Evolutionary conservation across 306 rosid genomes (phyloP), one percentile per base, ranked within the genome.

Genomic region (Dryas octopetala): DNA sequence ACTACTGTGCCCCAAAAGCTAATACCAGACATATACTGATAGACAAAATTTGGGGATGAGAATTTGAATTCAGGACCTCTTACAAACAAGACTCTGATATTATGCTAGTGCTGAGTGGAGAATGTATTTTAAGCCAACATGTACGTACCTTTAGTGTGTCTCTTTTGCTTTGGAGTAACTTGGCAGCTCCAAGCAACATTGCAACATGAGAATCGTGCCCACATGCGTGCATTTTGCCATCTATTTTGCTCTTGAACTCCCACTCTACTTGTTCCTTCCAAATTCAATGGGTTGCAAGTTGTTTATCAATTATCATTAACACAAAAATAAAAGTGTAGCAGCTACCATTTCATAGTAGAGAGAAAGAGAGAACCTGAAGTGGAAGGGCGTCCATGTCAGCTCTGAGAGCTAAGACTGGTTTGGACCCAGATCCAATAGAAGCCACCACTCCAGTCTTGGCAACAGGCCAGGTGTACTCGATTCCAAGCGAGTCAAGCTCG

Each of bases 341-440:
- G 5, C 9, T 58, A 9, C 7, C 41, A 9, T 19, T 58, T 14
- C 72, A 48, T 67, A 13, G 23, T 7, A 8, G 38, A 7, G 11
- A 46, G 26, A 60, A 28, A 38, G 61, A 50, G 6, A 0, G 55
- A 47, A 78, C 77, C 82, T 77, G 82, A 32, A 85, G 45, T 50
- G 85, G 85, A 48, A 81, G 85, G 28, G 82, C 89, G 73, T 82
- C 89, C 89, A 82, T 85, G 75, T 82, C 86, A 11, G 89, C 86
- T 69, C 83, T 76, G 59, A 85, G 78, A 43, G 84, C 86, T 44
- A 85, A 85, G 53, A 76, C 74, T 40, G 83, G 88, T 17, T 57
- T 72, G 60, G 76, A 76, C 38, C 76, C 77, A 7, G 84, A 67
- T 48, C 80, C 82, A 45, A 84, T 62, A 26, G 76, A 23, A 75